Base-by-base conservation (phyloP, 1,139 yeast genomes). In the Yamadazyma pseudoaaseri region DNA sequence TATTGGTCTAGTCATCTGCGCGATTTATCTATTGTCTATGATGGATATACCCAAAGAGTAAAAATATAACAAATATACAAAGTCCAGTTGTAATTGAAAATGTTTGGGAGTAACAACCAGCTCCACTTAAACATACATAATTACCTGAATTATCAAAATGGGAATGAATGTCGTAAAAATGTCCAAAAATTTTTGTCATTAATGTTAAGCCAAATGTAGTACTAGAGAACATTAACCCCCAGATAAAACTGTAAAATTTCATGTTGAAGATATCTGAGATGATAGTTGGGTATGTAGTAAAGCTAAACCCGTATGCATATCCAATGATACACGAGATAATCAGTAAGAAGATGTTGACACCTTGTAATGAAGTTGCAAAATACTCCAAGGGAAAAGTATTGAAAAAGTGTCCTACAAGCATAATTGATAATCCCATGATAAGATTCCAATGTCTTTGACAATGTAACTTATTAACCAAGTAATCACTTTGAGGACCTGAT, bases 261-360 rank as follows among this genome's bases (percentile, higher is more conserved):
- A 86, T 73, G 16, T 90, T 90, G 60, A 86, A 86, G 10, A 78
- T 64, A 46, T 87, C 96, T 1, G 92, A 80, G 18, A 85, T 67
- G 16, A 86, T 76, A 1, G 92, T 83, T 0, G 96, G 96, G 54
- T 79, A 84, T 5, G 87, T 73, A 1, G 96, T 92, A 55, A 83
- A 86, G 34, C 82, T 67, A 33, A 83, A 70, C 1, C 96, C 96
- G 58, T 86, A 87, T n/a, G 87, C 80, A 30, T 73, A 64, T 0
- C 96, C 96, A 35, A 81, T 74, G 5, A 78, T 53, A 20, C 73
- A 59, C 0, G 92, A 81, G n/a, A 81, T 67, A 2, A 73, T 29
- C 52, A 53, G 47, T 7, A 62, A 41, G 21, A 75, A 65, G 31
- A 78, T 48, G 40, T 58, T 52, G 16, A 68, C 58, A 2, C 65